phyloP scores from a whole-genome alignment of 495 filamentous ascomycete genomes.

The Annulohypoxylon maeteangense region DNA sequence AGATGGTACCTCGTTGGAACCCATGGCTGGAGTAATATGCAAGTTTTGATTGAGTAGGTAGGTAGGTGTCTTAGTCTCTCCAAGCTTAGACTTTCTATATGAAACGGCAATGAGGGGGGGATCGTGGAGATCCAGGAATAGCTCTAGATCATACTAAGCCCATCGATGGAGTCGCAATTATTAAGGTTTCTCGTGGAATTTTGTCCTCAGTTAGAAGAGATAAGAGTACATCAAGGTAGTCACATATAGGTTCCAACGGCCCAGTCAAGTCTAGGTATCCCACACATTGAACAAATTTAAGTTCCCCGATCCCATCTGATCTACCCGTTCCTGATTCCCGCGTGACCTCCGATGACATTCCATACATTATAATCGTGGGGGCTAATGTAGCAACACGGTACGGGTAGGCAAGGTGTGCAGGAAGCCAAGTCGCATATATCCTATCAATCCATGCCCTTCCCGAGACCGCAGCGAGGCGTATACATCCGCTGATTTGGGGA shows the following conservation, averaged over 20 bases:
- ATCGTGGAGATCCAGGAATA: background rate
- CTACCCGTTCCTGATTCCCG: slow-evolving; percentile 21
- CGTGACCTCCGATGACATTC: slow-evolving; percentile 24
- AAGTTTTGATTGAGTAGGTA: slow-evolving; percentile 15
- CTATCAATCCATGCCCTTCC: slow-evolving; percentile 9
- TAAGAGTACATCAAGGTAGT: slow-evolving; percentile 6
- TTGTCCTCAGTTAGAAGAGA: background rate
- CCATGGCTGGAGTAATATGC: slow-evolving; percentile 36
- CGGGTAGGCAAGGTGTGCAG: slow-evolving; percentile 21
- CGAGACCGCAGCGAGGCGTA: slow-evolving; percentile 1
- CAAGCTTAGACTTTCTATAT: background rate
- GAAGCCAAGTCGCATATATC: slow-evolving; percentile 10
- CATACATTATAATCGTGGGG: slow-evolving; percentile 26
- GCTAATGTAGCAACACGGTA: slow-evolving; percentile 21
- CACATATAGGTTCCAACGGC: background rate
- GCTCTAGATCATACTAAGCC: background rate
- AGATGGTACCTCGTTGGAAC: slow-evolving; percentile 36
- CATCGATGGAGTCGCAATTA: background rate
- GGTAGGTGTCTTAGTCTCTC: background rate
- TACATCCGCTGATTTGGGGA: slow-evolving; percentile 16
- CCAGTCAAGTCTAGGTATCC: background rate
- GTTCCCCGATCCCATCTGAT: slow-evolving; percentile 17
- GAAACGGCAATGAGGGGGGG: slow-evolving; percentile 4
- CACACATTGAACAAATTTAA: slow-evolving; percentile 13
- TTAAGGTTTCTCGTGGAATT: slow-evolving; percentile 8